phyloP scores from a whole-genome alignment of 306 rosid species.

The Echinosophora koreensis region DNA sequence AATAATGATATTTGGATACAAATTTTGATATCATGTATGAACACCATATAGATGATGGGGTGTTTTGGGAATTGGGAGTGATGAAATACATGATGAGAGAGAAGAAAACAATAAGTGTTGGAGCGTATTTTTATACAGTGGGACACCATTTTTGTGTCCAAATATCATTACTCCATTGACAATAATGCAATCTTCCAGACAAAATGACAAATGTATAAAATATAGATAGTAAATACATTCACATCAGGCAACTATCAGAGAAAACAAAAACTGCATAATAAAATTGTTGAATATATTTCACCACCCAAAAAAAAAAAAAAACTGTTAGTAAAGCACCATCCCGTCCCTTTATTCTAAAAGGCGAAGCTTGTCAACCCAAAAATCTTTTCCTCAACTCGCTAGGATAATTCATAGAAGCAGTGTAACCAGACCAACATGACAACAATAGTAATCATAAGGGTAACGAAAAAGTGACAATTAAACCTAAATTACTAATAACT shows the following conservation, averaged over 20 bases:
- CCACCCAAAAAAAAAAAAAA: not conserved
- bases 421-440: slow-evolving; percentile 7
- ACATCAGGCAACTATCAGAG: not conserved
- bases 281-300: not conserved
- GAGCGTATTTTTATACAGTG: too few relatives aligned
- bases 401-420: slow-evolving; percentile 8
- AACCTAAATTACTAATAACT: not conserved
- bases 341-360: not conserved
- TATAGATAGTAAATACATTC: not conserved
- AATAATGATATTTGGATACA: too few relatives aligned
- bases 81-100: too few relatives aligned
- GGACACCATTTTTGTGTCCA: too few relatives aligned
- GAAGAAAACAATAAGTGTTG: too few relatives aligned
- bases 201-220: not conserved
- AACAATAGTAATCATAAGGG: not conserved
- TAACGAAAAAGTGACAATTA: not conserved
- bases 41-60: too few relatives aligned
- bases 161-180: too few relatives aligned
- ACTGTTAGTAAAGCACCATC: not conserved
- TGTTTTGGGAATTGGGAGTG: too few relatives aligned
- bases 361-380: not conserved
- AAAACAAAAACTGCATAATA: slow-evolving; percentile 8
- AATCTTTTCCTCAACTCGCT: not conserved
- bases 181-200: not conserved
- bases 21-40: too few relatives aligned